Conservation (phyloP, 2,329 filamentous ascomycete genomes). For the Alternaria postmessia region DNA sequence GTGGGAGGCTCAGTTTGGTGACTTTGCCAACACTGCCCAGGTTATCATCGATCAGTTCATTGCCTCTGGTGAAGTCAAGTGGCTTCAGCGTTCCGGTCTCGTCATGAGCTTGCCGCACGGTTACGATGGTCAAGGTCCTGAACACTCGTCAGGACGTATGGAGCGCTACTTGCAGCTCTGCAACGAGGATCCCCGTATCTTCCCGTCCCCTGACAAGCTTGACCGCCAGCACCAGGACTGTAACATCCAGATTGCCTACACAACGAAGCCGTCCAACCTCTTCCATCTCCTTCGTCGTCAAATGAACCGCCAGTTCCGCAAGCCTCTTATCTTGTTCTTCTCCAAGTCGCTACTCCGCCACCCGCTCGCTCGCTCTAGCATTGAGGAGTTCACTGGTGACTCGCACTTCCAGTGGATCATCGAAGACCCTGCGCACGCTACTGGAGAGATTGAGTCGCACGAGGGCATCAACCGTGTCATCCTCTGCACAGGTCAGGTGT, state of each 20-base stretch:
- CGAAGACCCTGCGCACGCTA: constrained; percentile 83
- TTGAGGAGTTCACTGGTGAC: constrained; percentile 90
- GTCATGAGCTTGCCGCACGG: constrained; percentile 97
- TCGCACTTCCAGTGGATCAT: constrained; percentile 98
- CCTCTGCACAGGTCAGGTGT: constrained; percentile 94
- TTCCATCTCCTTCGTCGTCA: constrained; percentile 97
- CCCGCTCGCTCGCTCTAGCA: constrained; percentile 84
- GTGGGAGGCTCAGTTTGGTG: constrained; percentile 99
- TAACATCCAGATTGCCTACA: constrained; percentile 98
- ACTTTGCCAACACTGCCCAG: constrained; percentile 99
- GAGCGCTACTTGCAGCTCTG: constrained; percentile 97
- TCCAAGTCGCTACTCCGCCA: constrained; percentile 96
- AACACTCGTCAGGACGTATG: constrained; percentile 96
- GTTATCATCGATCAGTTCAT: constrained; percentile 99
- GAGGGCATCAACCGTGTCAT: constrained; percentile 94
- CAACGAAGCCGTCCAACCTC: constrained; percentile 93
- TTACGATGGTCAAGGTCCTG: constrained; percentile 97
- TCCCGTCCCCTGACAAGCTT: constrained; percentile 86
- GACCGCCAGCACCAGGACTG: constrained; percentile 98
- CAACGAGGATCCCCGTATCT: constrained; percentile 96
- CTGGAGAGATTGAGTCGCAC: constrained; percentile 74
- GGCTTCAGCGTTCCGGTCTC: constrained; percentile 96
- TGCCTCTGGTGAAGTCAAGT: constrained; percentile 96
- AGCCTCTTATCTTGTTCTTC: constrained; percentile 98
- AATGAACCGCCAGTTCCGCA: constrained; percentile 99